A percentile compares a stretch with the other conserved stretches of the same genome.
These are phyloP conservation scores for Coniella lustricola DNA, from an alignment of 2,329 filamentous ascomycete genomes.

Conservation along the genomic window DNA sequence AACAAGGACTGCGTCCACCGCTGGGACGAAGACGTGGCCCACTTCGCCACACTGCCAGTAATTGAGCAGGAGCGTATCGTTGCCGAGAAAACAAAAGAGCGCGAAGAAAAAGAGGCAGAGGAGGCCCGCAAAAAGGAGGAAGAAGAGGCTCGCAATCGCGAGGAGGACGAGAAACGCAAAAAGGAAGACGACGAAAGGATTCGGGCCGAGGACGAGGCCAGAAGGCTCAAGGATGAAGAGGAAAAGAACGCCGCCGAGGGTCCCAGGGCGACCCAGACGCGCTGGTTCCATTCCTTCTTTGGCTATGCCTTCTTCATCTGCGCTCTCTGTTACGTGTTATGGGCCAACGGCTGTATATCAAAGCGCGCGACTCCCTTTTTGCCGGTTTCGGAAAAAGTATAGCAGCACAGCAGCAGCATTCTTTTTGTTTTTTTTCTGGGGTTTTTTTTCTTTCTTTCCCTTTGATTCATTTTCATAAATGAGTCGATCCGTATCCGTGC, in stretches of 20 bases:
- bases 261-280: neutral
- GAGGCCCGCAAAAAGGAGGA: slow-evolving; percentile 18
- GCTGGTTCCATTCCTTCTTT: slow-evolving; percentile 1
- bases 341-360: slow-evolving; percentile 1
- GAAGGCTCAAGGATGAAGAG: slow-evolving; percentile 19
- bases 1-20: slow-evolving; percentile 53
- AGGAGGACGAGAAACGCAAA: slow-evolving; percentile 32
- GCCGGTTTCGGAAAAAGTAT: neutral
- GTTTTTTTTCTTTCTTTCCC: too few relatives aligned
- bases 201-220: slow-evolving; percentile 13
- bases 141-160: slow-evolving; percentile 20
- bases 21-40: slow-evolving; percentile 59
- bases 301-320: neutral
- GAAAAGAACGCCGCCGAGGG: neutral
- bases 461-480: too few relatives aligned
- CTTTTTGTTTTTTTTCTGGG: too few relatives aligned
- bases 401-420: neutral
- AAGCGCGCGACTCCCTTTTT: neutral
- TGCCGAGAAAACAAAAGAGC: slow-evolving; percentile 28
- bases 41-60: slow-evolving; percentile 49
- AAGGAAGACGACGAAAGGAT: slow-evolving; percentile 18
- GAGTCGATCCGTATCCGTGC: too few relatives aligned
- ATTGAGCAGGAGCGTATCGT: slow-evolving; percentile 50
- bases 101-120: slow-evolving; percentile 19
- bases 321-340: slow-evolving; percentile 1